Evolutionary conservation across 2,329 filamentous ascomycete species (phyloP).

Genomic region (Alternaria metachromatica): DNA sequence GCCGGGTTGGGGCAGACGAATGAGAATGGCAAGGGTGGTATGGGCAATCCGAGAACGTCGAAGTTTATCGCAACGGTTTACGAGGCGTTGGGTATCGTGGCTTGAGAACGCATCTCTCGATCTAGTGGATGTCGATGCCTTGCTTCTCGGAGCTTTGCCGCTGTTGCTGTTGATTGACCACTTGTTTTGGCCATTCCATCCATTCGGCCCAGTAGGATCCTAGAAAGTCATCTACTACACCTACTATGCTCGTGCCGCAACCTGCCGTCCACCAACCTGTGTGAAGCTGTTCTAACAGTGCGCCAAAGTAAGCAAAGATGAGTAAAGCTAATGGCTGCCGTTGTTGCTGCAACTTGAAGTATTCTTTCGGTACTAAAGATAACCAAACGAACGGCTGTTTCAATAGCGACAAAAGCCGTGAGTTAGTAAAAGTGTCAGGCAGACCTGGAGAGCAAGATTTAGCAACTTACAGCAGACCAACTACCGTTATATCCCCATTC

Average conservation of each 20-base stretch:
- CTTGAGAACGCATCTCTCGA: neutral
- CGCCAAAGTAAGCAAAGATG: slow-evolving; percentile 27
- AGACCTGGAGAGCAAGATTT: neutral
- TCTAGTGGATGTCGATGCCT: neutral
- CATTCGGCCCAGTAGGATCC: slow-evolving; percentile 22
- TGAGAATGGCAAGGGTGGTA: neutral
- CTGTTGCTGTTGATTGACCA: neutral
- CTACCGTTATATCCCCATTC: slow-evolving; percentile 18
- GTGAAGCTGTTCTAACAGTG: slow-evolving; percentile 14
- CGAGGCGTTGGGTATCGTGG: slow-evolving; percentile 8
- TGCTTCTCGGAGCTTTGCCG: neutral
- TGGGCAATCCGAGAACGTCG: slow-evolving; percentile 13
- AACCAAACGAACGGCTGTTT: slow-evolving; percentile 26
- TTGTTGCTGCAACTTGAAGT: slow-evolving; percentile 21
- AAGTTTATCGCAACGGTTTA: slow-evolving; percentile 18
- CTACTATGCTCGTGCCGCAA: slow-evolving; percentile 28
- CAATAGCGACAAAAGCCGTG: neutral
- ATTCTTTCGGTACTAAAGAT: slow-evolving; percentile 13
- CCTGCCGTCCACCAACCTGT: slow-evolving; percentile 30
- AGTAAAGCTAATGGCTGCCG: slow-evolving; percentile 26
- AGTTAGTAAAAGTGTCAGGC: neutral
- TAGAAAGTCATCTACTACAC: slow-evolving; percentile 18
- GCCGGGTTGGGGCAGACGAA: neutral
- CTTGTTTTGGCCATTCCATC: slow-evolving; percentile 18
- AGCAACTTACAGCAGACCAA: slow-evolving; percentile 9